Conservation (phyloP, 1,139 yeast species). For the Saccharomycopsis phalli region DNA sequence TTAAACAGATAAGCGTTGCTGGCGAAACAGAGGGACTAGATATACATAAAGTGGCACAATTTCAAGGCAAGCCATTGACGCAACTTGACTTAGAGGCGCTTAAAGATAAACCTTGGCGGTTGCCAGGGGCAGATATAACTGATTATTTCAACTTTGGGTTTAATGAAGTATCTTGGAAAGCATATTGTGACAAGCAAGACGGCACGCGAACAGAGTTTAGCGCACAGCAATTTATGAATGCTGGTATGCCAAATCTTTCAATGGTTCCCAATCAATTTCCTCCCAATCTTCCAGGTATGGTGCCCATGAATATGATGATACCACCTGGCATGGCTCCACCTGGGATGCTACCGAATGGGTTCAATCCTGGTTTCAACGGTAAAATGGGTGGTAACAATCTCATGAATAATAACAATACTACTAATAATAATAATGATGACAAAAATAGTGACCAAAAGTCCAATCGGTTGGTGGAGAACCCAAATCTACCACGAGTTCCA, state of each 20-base stretch:
- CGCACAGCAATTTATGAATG: constrained; percentile 7
- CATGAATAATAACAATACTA: constrained; percentile 3
- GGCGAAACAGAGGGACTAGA: constrained; percentile 44
- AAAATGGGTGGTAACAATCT: constrained; percentile 4
- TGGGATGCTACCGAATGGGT: constrained; percentile 5
- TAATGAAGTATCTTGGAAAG: constrained; percentile 94
- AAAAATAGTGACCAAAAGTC: not conserved
- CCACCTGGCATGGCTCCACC: not conserved
- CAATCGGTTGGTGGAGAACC: constrained; percentile 4
- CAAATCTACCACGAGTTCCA: constrained; percentile 8
- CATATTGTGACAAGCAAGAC: constrained; percentile 85
- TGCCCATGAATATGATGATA: constrained; percentile 2
- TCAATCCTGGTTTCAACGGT: constrained; percentile 1
- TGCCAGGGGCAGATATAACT: constrained; percentile 90
- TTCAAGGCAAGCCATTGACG: constrained; percentile 77
- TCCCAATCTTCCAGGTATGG: not conserved
- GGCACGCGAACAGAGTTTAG: constrained; percentile 49
- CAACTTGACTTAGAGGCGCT: constrained; percentile 74
- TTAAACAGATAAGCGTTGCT: constrained; percentile 23
- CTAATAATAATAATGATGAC: not conserved
- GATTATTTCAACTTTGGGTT: constrained; percentile 96
- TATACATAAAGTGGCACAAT: constrained; percentile 67
- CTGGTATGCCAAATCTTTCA: constrained; percentile 16
- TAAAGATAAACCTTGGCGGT: constrained; percentile 95
- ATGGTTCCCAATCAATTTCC: constrained; percentile 17